A percentile compares a stretch with the other conserved stretches of the same genome.
These are phyloP conservation scores for Carex myosuroides DNA, from an alignment of 176 grass and related monocot species.

Conservation along the genomic window DNA sequence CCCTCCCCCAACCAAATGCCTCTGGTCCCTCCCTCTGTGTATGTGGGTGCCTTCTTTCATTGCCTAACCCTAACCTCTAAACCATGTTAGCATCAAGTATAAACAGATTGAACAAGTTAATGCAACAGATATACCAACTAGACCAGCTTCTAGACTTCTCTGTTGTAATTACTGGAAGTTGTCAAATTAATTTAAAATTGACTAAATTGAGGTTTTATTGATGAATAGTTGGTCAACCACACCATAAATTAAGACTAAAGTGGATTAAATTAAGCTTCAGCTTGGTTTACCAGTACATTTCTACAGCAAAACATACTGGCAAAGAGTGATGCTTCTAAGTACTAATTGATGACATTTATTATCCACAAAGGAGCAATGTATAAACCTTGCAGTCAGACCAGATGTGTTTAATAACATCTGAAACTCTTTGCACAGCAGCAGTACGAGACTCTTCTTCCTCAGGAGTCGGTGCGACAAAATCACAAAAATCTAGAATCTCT, in stretches of 20 bases:
- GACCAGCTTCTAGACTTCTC: not conserved
- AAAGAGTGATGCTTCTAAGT: not conserved
- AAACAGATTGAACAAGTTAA: not conserved
- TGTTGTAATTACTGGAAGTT: not conserved
- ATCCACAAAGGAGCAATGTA: not conserved
- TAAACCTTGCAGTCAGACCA: constrained; percentile 77
- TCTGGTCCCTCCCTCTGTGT: not conserved
- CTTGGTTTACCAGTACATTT: not conserved
- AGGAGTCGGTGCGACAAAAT: constrained; percentile 73
- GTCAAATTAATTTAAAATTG: not conserved
- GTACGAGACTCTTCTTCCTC: constrained; percentile 83
- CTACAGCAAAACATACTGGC: not conserved
- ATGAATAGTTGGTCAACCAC: not conserved
- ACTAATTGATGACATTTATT: not conserved
- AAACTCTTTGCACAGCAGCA: constrained; percentile 65
- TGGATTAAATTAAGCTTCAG: not conserved
- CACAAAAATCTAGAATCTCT: constrained; percentile 94
- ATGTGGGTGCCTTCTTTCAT: not conserved
- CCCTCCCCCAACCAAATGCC: not conserved
- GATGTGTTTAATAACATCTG: constrained; percentile 79
- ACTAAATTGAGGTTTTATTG: not conserved
- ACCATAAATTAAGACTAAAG: not conserved
- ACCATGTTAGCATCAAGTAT: not conserved
- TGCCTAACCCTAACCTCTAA: not conserved
- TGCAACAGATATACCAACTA: not conserved